Conservation (phyloP, 495 filamentous ascomycete species). For the Penicillium steckii region DNA sequence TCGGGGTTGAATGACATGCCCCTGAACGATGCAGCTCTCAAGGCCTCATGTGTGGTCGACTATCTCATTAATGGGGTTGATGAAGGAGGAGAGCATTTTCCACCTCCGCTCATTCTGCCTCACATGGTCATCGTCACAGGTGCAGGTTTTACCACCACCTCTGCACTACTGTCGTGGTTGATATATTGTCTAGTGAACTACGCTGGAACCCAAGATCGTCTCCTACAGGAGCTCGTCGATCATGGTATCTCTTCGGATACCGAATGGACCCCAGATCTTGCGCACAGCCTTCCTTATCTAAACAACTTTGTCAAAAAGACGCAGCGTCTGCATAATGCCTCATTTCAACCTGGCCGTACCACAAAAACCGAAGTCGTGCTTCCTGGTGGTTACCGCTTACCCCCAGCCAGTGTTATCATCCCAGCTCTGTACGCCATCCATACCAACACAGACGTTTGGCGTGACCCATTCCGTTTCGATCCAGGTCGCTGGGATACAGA, state of each 20-base stretch:
- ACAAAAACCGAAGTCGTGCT: slow-evolving; percentile 48
- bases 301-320: slow-evolving; percentile 57
- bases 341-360: slow-evolving; percentile 54
- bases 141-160: slow-evolving; percentile 27
- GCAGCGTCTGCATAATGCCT: slow-evolving; percentile 53
- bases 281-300: slow-evolving; percentile 37
- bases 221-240: slow-evolving; percentile 54
- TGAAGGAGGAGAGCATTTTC: slow-evolving; percentile 51
- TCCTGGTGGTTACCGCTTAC: slow-evolving; percentile 52
- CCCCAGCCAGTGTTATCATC: slow-evolving; percentile 44
- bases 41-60: slow-evolving; percentile 46
- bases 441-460: slow-evolving; percentile 49
- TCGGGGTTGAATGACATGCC: slow-evolving; percentile 43
- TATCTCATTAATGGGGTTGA: slow-evolving; percentile 46
- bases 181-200: slow-evolving; percentile 49
- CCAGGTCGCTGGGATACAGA: slow-evolving; percentile 55
- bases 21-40: slow-evolving; percentile 50
- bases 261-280: slow-evolving; percentile 22
- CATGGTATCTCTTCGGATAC: slow-evolving; percentile 37
- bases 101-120: slow-evolving; percentile 30
- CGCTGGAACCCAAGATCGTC: slow-evolving; percentile 46
- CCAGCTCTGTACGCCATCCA: slow-evolving; percentile 48
- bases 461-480: slow-evolving; percentile 49
- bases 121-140: slow-evolving; percentile 24
- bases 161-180: slow-evolving; percentile 42